Percentiles rank a stretch among this genome's conserved stretches.
Conservation (phyloP, 2,329 filamentous ascomycete species). For the Aspergillus ochraceus region DNA sequence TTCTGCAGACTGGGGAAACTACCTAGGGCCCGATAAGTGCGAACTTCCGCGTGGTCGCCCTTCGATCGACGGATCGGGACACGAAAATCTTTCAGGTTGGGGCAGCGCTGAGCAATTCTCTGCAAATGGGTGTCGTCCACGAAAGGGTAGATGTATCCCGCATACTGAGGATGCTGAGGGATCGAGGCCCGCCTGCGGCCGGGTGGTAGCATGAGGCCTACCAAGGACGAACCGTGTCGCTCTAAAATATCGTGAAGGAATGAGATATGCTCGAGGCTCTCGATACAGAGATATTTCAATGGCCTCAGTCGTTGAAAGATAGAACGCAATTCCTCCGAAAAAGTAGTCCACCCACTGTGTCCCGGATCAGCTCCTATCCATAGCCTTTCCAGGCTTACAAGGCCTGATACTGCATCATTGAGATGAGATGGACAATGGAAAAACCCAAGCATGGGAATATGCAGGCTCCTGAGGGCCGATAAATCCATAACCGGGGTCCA, state of each 20-base stretch:
- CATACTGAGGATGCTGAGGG: neutral
- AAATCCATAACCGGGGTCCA: neutral
- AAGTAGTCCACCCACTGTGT: neutral
- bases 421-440: neutral
- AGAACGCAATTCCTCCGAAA: neutral
- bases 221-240: neutral
- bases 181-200: neutral
- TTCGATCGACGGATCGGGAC: conserved; percentile 2
- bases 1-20: neutral
- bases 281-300: conserved; percentile 1
- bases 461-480: neutral
- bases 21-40: conserved; percentile 2
- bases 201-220: conserved; percentile 1
- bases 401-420: neutral
- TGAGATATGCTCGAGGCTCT: neutral
- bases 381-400: neutral
- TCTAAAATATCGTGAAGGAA: conserved; percentile 1
- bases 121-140: neutral
- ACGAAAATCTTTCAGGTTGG: conserved; percentile 2
- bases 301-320: neutral
- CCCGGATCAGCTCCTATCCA: neutral
- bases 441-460: neutral
- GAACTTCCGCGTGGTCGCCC: conserved; percentile 1
- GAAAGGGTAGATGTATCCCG: neutral
- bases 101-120: neutral